These are phyloP conservation scores for Blastomyces gilchristii DNA, from an alignment of 2,329 filamentous ascomycete species.

Conservation along the genomic window DNA sequence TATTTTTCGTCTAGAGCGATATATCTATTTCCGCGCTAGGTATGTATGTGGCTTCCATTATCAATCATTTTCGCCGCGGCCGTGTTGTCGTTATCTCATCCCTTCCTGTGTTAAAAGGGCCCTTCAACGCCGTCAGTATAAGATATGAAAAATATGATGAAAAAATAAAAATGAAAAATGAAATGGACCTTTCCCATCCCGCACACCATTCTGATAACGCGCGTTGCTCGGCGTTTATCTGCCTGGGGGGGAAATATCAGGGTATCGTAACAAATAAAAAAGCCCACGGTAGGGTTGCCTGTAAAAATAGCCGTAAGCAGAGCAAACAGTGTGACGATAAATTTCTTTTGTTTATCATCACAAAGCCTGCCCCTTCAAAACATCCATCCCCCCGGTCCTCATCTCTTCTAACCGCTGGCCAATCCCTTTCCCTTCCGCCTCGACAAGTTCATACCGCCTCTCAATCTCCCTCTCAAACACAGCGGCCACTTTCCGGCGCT, in stretches of 20 bases:
- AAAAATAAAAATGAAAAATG: not conserved
- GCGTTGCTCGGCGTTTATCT: no score
- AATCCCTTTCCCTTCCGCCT: slow-evolving; percentile 40
- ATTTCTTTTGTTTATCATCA: not conserved
- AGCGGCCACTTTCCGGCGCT: slow-evolving; percentile 44
- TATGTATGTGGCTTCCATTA: not conserved
- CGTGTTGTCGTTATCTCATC: not conserved
- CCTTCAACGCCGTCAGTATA: not conserved
- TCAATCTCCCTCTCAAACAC: slow-evolving; percentile 48
- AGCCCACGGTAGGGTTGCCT: no score
- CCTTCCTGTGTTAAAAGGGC: not conserved
- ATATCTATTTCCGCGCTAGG: no score
- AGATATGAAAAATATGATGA: not conserved
- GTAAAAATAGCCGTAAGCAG: not conserved
- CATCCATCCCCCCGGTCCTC: slow-evolving; percentile 44
- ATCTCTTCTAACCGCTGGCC: slow-evolving; percentile 44
- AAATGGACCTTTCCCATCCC: no score
- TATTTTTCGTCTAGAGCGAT: no score
- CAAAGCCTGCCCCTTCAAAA: slow-evolving; percentile 37
- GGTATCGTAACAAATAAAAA: no score
- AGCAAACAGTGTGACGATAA: not conserved
- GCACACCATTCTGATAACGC: no score
- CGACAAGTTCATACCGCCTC: slow-evolving; percentile 42
- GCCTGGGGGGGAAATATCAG: no score
- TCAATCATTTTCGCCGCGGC: not conserved